Percentiles rank a stretch among this genome's conserved stretches.
phyloP scores from a whole-genome alignment of 495 filamentous ascomycete genomes.

The Penicillium waksmanii region DNA sequence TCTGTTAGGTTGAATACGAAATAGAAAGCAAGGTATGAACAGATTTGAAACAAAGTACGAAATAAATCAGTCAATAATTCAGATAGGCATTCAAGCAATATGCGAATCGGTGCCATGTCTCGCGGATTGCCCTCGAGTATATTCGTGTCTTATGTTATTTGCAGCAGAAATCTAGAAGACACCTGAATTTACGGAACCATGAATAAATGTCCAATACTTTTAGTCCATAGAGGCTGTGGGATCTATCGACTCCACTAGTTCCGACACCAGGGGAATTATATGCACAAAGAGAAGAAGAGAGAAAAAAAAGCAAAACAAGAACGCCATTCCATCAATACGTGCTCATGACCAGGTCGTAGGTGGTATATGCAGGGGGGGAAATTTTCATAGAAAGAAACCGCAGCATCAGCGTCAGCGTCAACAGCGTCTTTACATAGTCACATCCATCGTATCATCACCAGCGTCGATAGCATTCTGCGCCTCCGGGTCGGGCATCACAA shows the following conservation, averaged over 20 bases:
- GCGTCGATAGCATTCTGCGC: constrained; percentile 59
- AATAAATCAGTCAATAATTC: too few species aligned
- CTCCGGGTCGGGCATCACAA: constrained; percentile 60
- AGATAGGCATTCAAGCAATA: too few species aligned
- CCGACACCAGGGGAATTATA: constrained; percentile 37
- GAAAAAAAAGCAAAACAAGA: constrained; percentile 18
- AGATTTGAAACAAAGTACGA: too few species aligned
- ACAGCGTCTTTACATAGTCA: constrained; percentile 46
- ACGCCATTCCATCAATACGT: constrained; percentile 41
- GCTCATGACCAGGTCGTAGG: constrained; percentile 39
- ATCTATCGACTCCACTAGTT: constrained; percentile 19
- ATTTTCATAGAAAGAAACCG: constrained; percentile 13
- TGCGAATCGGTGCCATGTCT: too few species aligned
- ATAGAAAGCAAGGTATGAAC: too few species aligned
- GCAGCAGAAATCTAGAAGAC: too few species aligned
- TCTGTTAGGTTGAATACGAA: too few species aligned
- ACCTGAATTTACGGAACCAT: not conserved
- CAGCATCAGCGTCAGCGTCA: constrained; percentile 29
- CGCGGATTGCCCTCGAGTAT: too few species aligned
- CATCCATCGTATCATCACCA: constrained; percentile 92
- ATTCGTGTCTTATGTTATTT: too few species aligned
- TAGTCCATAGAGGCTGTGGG: constrained; percentile 12
- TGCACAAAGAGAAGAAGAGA: constrained; percentile 29
- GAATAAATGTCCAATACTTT: constrained; percentile 9
- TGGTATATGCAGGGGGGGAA: constrained; percentile 27